Evolutionary conservation across 805 yeast genomes (phyloP).

Genomic region (Metschnikowia similis): DNA sequence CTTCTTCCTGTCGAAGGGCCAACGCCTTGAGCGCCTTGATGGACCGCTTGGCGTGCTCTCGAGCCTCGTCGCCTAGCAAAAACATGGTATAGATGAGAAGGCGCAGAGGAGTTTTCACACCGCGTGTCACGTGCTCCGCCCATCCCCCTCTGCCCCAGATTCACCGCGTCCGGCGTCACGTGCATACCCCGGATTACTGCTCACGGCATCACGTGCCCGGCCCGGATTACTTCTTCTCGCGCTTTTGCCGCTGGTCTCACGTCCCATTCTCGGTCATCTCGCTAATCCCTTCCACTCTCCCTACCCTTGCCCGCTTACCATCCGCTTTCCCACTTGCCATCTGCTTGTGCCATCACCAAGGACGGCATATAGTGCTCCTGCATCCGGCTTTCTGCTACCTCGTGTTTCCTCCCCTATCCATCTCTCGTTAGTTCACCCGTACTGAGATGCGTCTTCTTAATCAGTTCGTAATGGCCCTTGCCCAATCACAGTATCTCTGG

Average conservation of each 20-base stretch:
- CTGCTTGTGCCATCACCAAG: no score
- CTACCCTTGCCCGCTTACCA: no score
- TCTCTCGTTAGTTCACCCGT: neutral
- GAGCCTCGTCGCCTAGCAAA: conserved; percentile 16
- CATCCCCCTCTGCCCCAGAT: neutral
- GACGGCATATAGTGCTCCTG: neutral
- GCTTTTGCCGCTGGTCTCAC: no score
- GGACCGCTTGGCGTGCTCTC: conserved; percentile 17
- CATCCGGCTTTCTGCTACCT: neutral
- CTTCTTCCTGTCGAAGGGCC: conserved; percentile 1
- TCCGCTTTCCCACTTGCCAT: no score
- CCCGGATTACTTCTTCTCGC: no score
- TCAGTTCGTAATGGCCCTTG: neutral
- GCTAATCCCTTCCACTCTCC: no score
- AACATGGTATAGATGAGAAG: conserved; percentile 9
- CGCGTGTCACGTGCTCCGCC: conserved; percentile 4
- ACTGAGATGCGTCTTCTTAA: neutral
- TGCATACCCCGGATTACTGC: neutral
- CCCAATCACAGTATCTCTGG: neutral
- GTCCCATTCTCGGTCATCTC: no score
- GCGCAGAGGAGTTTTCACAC: neutral
- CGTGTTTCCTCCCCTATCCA: neutral
- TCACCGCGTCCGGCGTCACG: neutral
- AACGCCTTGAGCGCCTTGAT: conserved; percentile 15
- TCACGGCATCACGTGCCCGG: no score